phyloP scores from a whole-genome alignment of 75 land plant genomes.

The Isoetes taiwanensis region DNA sequence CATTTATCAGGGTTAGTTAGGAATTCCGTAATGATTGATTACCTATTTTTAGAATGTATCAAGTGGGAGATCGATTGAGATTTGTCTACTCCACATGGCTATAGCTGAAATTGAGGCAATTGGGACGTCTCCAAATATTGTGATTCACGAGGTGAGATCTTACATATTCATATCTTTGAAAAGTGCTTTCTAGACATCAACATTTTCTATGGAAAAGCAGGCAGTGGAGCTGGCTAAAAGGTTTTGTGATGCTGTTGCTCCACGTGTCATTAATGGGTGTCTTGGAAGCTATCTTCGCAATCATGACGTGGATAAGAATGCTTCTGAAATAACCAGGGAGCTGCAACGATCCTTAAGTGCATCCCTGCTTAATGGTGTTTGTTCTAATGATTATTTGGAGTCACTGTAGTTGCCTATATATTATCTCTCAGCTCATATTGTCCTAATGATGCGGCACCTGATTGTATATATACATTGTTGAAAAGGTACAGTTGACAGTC shows the following conservation, averaged over 20 bases:
- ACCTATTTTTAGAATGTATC: constrained; percentile 48
- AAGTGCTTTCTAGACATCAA: background rate
- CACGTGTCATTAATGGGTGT: constrained; percentile 67
- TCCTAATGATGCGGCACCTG: too few relatives aligned
- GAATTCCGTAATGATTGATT: too few relatives aligned
- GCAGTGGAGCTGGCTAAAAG: constrained; percentile 74
- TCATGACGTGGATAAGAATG: too few relatives aligned
- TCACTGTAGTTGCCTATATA: too few relatives aligned
- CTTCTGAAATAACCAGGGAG: too few relatives aligned
- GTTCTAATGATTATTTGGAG: too few relatives aligned
- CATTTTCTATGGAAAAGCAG: constrained; percentile 16
- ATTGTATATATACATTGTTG: too few relatives aligned
- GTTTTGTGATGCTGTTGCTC: constrained; percentile 75
- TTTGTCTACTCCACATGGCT: constrained; percentile 65
- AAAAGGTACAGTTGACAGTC: too few relatives aligned
- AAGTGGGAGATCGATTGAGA: constrained; percentile 50
- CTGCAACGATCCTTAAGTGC: too few relatives aligned
- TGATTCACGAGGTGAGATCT: constrained; percentile 51
- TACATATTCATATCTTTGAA: background rate
- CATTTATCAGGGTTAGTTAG: too few relatives aligned
- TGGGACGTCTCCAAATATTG: constrained; percentile 48
- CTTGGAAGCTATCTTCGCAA: constrained; percentile 50
- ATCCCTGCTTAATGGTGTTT: too few relatives aligned
- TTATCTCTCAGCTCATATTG: too few relatives aligned
- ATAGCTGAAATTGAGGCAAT: constrained; percentile 62